Evolutionary conservation across 1,284 basidiomycete species (phyloP).

Genomic region (Stygiomarasmius scandens): DNA sequence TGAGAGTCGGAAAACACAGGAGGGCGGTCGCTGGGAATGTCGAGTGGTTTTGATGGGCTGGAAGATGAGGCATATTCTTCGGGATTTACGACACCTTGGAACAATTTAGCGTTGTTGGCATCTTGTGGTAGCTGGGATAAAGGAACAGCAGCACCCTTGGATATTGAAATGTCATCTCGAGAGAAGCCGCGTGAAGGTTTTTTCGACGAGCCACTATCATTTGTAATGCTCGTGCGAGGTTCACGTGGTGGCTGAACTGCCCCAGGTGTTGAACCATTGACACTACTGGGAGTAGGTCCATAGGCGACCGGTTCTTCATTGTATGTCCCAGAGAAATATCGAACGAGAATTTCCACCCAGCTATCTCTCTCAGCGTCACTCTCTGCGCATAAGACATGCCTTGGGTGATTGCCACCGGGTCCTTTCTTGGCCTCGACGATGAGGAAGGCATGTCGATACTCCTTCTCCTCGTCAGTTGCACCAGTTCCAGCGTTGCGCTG

Average conservation of each 20-base stretch:
- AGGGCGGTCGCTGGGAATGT: conserved; percentile 45
- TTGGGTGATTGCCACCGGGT: conserved; percentile 69
- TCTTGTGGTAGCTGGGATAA: conserved; percentile 62
- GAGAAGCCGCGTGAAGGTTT: conserved; percentile 42
- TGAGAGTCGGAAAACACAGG: conserved; percentile 40
- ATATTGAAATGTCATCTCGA: conserved; percentile 64
- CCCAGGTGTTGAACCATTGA: conserved; percentile 3
- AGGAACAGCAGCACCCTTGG: conserved; percentile 57
- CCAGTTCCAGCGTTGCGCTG: conserved; percentile 55
- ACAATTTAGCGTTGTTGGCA: conserved; percentile 61
- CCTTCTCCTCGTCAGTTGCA: conserved; percentile 81
- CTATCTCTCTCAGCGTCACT: conserved; percentile 90
- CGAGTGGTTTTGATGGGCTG: conserved; percentile 57
- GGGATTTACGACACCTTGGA: conserved; percentile 39
- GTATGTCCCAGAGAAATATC: conserved; percentile 76
- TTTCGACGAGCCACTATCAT: conserved; percentile 14
- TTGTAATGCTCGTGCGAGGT: conserved; percentile 18
- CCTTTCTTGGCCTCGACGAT: conserved; percentile 86
- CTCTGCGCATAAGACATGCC: conserved; percentile 95
- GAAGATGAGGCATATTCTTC: conserved; percentile 46
- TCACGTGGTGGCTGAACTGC: conserved; percentile 16
- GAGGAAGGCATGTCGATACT: conserved; percentile 95
- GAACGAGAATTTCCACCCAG: conserved; percentile 94
- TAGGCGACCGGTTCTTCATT: conserved; percentile 61
- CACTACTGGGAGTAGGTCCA: conserved; percentile 21